Evolutionary conservation across 148 eudicot genomes (phyloP).

Genomic region (Rhododendron molle): DNA sequence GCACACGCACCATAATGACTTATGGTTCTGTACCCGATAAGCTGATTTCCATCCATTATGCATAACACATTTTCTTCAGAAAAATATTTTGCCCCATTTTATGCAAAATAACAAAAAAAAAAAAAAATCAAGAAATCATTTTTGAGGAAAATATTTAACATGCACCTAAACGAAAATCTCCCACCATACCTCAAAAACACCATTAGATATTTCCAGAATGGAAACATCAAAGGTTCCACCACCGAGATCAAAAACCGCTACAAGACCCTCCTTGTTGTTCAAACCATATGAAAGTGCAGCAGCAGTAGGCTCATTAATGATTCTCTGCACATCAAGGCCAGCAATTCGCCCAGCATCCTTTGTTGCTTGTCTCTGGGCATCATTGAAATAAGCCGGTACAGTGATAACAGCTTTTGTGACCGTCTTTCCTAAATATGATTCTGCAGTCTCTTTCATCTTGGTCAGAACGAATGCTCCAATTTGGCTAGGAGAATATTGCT

Average conservation of each 20-base stretch:
- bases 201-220: conserved; percentile 81
- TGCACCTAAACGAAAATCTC: background rate
- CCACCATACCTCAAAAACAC: conserved; percentile 83
- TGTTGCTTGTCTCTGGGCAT: conserved; percentile 96
- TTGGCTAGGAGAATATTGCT: conserved; percentile 91
- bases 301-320: conserved; percentile 96
- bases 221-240: conserved; percentile 99
- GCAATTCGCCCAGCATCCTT: conserved; percentile 95
- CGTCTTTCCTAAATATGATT: conserved; percentile 86
- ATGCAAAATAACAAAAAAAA: background rate
- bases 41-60: background rate
- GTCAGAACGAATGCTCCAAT: conserved; percentile 81
- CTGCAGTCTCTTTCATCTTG: conserved; percentile 97
- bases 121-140: background rate
- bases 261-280: conserved; percentile 86
- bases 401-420: conserved; percentile 82
- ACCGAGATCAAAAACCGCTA: conserved; percentile 96
- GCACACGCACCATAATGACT: background rate
- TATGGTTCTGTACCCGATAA: background rate
- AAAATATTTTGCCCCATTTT: background rate
- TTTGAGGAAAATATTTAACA: background rate
- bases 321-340: conserved; percentile 90
- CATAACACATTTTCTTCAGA: background rate
- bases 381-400: conserved; percentile 94
- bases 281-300: conserved; percentile 97